These are phyloP conservation scores for Pistacia vera DNA, from an alignment of 345 rosid genomes.

Conservation along the genomic window DNA sequence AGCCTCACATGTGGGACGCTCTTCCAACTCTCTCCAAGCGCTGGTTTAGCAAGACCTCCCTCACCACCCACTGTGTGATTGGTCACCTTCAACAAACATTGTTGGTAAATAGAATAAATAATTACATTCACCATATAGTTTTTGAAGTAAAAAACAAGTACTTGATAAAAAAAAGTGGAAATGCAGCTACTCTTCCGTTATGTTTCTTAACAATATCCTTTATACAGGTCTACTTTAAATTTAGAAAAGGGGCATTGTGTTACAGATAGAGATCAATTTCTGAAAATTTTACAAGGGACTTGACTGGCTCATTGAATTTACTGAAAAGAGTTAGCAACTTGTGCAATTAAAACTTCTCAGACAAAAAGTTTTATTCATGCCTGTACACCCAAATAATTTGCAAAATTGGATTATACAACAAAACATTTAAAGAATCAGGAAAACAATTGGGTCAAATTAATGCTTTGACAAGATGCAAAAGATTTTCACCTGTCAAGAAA, in stretches of 20 bases:
- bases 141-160: not conserved
- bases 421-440: not conserved
- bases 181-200: not conserved
- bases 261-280: not conserved
- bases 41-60: conserved; percentile 68
- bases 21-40: conserved; percentile 94
- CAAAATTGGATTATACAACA: not conserved
- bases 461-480: not conserved
- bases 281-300: not conserved
- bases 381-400: not conserved
- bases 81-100: conserved; percentile 53
- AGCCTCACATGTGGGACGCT: conserved; percentile 80
- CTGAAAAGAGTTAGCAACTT: not conserved
- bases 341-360: not conserved
- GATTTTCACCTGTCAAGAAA: not conserved
- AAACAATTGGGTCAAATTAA: not conserved
- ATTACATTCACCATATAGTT: not conserved
- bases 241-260: not conserved
- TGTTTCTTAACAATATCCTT: not conserved
- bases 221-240: not conserved
- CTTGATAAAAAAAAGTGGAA: not conserved
- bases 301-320: not conserved
- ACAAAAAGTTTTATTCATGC: not conserved
- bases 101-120: not conserved
- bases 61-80: conserved; percentile 87